Evolutionary conservation across 2,329 filamentous ascomycete genomes (phyloP).

Genomic region (Bipolaris zeicola): DNA sequence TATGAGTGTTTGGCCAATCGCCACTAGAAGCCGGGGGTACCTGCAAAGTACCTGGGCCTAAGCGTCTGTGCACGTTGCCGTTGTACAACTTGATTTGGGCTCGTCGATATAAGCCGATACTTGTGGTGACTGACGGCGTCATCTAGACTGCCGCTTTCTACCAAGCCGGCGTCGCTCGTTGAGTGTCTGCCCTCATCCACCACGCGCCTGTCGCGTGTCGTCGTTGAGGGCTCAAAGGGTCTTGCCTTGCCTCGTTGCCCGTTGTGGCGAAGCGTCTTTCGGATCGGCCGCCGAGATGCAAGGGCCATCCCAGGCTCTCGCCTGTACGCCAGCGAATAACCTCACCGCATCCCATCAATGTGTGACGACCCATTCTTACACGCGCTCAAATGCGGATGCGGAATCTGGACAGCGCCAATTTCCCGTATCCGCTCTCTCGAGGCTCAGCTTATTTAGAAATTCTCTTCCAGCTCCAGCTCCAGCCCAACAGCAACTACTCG

Average conservation of each 20-base stretch:
- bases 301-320: conserved; percentile 16
- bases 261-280: conserved; percentile 23
- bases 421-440: conserved; percentile 20
- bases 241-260: conserved; percentile 19
- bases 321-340: conserved; percentile 26
- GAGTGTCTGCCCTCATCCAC: conserved; percentile 8
- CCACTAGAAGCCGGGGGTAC: conserved; percentile 26
- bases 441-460: conserved; percentile 17
- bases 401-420: conserved; percentile 18
- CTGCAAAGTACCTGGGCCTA: conserved; percentile 18
- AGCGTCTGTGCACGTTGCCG: conserved; percentile 26
- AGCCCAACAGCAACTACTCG: neutral
- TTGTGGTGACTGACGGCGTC: conserved; percentile 21
- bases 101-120: conserved; percentile 31
- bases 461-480: conserved; percentile 8
- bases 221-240: conserved; percentile 12
- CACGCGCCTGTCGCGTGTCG: conserved; percentile 31
- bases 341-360: conserved; percentile 21
- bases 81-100: conserved; percentile 35
- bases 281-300: conserved; percentile 24
- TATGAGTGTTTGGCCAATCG: conserved; percentile 33
- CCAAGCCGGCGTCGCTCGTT: conserved; percentile 1
- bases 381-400: conserved; percentile 19
- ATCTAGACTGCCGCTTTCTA: conserved; percentile 15
- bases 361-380: conserved; percentile 21